Base-by-base conservation (phyloP, 73 alveolate genomes). In the Paramecium primaurelia region DNA sequence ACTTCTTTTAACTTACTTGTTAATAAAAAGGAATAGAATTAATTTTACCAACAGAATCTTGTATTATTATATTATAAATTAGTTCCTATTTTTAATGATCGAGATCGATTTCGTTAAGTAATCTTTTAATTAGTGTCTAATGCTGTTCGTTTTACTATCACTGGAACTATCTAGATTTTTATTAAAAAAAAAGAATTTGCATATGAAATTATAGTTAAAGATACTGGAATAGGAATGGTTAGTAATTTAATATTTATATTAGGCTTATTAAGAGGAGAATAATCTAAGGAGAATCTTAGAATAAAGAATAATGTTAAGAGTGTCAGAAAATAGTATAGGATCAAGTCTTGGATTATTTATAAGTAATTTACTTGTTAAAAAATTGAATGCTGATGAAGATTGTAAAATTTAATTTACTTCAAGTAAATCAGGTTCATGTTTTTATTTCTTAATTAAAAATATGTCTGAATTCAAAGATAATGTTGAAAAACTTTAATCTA, bases 191-290 rank as follows among this genome's bases (percentile, higher is more conserved):
- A 42, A 12, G 91, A 80, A 6, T 18, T 2, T 20, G 7, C 49
- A 0, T 25, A 32, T 25, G 38, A 80, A 47, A 44, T 80, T 12
- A 6, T 12, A 5, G 75, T 80, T 12, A 49, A 44, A 26, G 91
- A 80, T 25, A 26, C 91, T 45, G 91, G 91, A 80, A 80, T 49
- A 25, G 91, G 91, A 25, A 45, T 80, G 75, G 91, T 80, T 38
- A 44, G 32, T 8, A 32, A n/a, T 20, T 47, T 7, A 14, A 36
- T 26, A 30, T 36, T 80, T 32, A 80, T 22, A 45, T 80, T 73
- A 40, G 87, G 47, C 14, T 14, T 20, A 10, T 45, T 11, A 22
- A 26, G 91, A 80, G 58, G 91, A 80, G 47, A 32, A 22, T 10
- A 80, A 80, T 45, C 51, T 80, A 3, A 40, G 26, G n/a, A 80